These are phyloP conservation scores for Lentinus brumalis DNA, from an alignment of 768 basidiomycete genomes.

Conservation along the genomic window DNA sequence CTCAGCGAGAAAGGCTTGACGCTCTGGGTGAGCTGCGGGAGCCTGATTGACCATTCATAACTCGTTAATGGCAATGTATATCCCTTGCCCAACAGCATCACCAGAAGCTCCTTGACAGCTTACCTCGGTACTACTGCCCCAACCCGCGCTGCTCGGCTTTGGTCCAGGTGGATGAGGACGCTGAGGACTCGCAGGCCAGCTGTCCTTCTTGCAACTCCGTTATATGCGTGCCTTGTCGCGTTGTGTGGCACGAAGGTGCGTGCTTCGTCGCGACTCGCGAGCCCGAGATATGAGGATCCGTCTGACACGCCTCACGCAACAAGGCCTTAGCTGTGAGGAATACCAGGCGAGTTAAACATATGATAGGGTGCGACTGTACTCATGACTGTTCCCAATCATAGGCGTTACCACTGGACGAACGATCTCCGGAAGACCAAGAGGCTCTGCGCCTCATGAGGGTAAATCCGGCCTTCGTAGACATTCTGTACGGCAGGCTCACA, in stretches of 20 bases:
- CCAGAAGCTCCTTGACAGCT: slow-evolving; percentile 38
- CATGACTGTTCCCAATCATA: slow-evolving; percentile 15
- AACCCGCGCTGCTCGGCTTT: slow-evolving; percentile 40
- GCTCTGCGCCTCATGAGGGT: slow-evolving; percentile 39
- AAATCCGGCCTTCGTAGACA: neutral
- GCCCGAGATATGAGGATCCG: neutral
- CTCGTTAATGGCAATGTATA: neutral
- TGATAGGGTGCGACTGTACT: neutral
- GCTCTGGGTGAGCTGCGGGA: slow-evolving; percentile 33
- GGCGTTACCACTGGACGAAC: slow-evolving; percentile 39
- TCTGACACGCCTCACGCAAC: neutral
- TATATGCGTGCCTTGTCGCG: slow-evolving; percentile 39
- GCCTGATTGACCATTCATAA: neutral
- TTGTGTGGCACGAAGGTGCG: slow-evolving; percentile 39
- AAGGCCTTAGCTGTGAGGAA: slow-evolving; percentile 35
- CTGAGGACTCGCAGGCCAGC: slow-evolving; percentile 34
- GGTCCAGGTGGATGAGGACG: slow-evolving; percentile 37
- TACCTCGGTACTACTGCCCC: slow-evolving; percentile 40
- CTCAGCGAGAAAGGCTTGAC: slow-evolving; percentile 37
- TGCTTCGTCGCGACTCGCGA: neutral
- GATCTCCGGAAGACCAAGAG: slow-evolving; percentile 41
- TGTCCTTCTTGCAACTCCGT: slow-evolving; percentile 37
- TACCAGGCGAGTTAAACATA: slow-evolving; percentile 26
- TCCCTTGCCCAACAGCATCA: slow-evolving; percentile 30
- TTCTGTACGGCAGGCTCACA: neutral